phyloP scores from a whole-genome alignment of 2,329 filamentous ascomycete genomes.

The Colletotrichum horii region DNA sequence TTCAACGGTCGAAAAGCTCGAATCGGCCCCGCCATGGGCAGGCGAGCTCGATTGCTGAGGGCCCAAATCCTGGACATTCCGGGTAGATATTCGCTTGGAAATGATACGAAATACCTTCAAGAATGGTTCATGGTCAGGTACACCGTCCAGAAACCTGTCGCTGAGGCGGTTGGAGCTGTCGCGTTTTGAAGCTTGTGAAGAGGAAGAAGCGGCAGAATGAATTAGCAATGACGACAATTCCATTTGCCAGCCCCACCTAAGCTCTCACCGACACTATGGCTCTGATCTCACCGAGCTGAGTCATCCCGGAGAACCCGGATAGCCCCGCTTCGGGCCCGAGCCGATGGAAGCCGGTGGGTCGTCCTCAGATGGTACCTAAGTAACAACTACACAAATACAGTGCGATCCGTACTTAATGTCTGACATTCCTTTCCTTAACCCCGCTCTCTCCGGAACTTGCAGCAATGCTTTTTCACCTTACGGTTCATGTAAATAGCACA shows the following conservation, averaged over 20 bases:
- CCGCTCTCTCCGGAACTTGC: too few species aligned
- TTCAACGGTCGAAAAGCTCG: not conserved
- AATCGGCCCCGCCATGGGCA: not conserved
- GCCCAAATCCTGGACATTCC: not conserved
- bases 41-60: not conserved
- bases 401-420: too few species aligned
- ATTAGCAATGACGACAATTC: constrained; percentile 18
- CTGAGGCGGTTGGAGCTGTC: not conserved
- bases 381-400: too few species aligned
- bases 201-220: not conserved
- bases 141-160: not conserved
- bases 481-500: too few species aligned
- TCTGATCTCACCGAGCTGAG: constrained; percentile 3
- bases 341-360: not conserved
- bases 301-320: not conserved
- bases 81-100: not conserved
- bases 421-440: too few species aligned
- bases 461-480: too few species aligned
- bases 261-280: not conserved
- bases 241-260: constrained; percentile 1
- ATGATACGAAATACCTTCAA: not conserved
- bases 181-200: not conserved
- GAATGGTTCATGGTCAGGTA: not conserved
- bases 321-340: not conserved
- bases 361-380: not conserved